phyloP scores from a whole-genome alignment of 768 basidiomycete genomes.

The Tulasnella sp. region DNA sequence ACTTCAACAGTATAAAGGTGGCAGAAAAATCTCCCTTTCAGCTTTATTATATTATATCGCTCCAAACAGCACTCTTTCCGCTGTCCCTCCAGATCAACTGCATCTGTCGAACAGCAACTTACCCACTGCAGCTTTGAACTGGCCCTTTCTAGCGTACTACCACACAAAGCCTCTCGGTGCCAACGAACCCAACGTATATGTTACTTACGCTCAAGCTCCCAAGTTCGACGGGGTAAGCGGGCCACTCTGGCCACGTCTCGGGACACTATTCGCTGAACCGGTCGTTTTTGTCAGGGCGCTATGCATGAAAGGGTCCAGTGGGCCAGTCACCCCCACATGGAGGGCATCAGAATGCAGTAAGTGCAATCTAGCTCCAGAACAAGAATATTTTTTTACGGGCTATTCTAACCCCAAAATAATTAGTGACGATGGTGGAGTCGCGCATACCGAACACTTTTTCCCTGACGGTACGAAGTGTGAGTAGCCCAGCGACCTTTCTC shows the following conservation, averaged over 20 bases:
- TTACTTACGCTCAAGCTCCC: neutral
- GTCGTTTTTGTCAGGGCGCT: neutral
- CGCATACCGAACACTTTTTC: neutral
- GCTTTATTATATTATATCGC: neutral
- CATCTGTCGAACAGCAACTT: neutral
- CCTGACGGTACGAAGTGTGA: neutral
- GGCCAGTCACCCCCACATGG: neutral
- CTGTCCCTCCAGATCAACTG: neutral
- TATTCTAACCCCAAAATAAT: neutral
- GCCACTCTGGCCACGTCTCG: neutral
- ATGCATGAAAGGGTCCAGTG: neutral
- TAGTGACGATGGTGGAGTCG: neutral
- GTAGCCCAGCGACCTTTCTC: neutral
- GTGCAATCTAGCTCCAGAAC: neutral
- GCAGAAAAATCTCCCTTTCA: neutral
- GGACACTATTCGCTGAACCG: neutral
- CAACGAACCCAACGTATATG: neutral
- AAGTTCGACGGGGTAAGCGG: neutral
- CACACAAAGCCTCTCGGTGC: neutral
- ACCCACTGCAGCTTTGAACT: neutral
- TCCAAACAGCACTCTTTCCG: neutral
- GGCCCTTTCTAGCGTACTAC: neutral
- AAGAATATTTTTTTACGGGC: neutral
- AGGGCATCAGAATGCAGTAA: neutral
- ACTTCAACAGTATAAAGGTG: neutral